phyloP scores from a whole-genome alignment of 1,284 basidiomycete species.

The Thecaphora frezii region DNA sequence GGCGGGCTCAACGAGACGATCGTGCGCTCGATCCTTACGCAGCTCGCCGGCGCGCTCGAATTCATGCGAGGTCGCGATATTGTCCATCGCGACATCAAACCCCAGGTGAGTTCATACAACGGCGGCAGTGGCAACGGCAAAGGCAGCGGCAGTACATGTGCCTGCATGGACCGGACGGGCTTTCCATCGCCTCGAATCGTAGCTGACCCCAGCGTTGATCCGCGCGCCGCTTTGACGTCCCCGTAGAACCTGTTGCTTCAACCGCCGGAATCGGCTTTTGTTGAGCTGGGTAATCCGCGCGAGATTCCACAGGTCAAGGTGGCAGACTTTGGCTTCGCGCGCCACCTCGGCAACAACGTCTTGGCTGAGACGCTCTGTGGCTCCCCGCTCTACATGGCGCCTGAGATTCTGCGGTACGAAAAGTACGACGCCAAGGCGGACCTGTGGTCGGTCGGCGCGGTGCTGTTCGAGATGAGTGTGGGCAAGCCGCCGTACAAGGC shows the following conservation, averaged over 20 bases:
- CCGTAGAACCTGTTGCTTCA: slow-evolving; percentile 84
- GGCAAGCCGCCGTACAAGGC: slow-evolving; percentile 93
- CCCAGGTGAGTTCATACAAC: slow-evolving; percentile 66
- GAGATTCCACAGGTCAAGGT: slow-evolving; percentile 64
- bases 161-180: no score
- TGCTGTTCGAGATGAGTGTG: slow-evolving; percentile 91
- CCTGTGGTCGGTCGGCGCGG: slow-evolving; percentile 95
- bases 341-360: slow-evolving; percentile 84
- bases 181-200: no score
- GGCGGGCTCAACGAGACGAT: slow-evolving; percentile 89
- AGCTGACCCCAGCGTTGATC: neutral
- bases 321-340: slow-evolving; percentile 96
- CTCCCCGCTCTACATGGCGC: slow-evolving; percentile 98
- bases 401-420: slow-evolving; percentile 94
- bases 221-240: neutral
- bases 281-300: slow-evolving; percentile 80
- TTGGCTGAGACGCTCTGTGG: slow-evolving; percentile 98
- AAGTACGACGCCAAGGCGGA: slow-evolving; percentile 98
- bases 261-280: slow-evolving; percentile 75
- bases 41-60: slow-evolving; percentile 91
- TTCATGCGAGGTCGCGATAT: slow-evolving; percentile 86
- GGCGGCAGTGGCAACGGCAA: no score
- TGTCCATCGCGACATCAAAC: slow-evolving; percentile 96
- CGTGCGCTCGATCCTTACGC: slow-evolving; percentile 87
- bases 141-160: no score